Evolutionary conservation across 768 basidiomycete genomes (phyloP).

Genomic region (Leucosporidium yakuticum): DNA sequence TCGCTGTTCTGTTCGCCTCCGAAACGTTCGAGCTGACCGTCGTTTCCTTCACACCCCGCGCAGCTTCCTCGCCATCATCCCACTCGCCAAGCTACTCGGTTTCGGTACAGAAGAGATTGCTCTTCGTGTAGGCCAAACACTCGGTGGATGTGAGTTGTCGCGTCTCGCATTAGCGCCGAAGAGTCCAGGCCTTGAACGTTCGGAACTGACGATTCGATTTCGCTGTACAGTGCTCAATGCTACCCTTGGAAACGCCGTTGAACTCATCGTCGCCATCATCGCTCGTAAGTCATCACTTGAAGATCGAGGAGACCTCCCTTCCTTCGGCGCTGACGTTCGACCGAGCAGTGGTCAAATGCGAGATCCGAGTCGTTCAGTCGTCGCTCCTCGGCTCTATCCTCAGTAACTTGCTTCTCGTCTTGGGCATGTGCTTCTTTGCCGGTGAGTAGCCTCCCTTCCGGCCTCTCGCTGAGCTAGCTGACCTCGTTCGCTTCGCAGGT

Average conservation of each 20-base stretch:
- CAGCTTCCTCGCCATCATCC: slow-evolving; percentile 20
- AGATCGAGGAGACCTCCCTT: too few relatives aligned
- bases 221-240: slow-evolving; percentile 61
- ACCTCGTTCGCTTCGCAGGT: not conserved
- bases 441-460: slow-evolving; percentile 5
- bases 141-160: slow-evolving; percentile 49
- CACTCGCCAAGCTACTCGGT: slow-evolving; percentile 29
- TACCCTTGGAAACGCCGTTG: slow-evolving; percentile 47
- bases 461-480: not conserved
- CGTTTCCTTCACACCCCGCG: too few relatives aligned
- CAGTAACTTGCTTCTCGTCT: slow-evolving; percentile 68
- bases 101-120: slow-evolving; percentile 79
- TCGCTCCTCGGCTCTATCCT: slow-evolving; percentile 70
- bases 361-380: slow-evolving; percentile 66
- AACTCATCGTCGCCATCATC: slow-evolving; percentile 48
- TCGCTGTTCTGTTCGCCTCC: too few relatives aligned
- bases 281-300: too few relatives aligned
- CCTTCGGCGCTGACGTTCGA: too few relatives aligned
- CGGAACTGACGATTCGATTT: not conserved
- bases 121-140: slow-evolving; percentile 57
- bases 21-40: too few relatives aligned
- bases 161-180: not conserved
- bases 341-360: slow-evolving; percentile 49
- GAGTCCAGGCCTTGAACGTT: not conserved
- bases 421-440: slow-evolving; percentile 42